Conservation (phyloP, 2,329 filamentous ascomycete species). For the Penicillium italicum region DNA sequence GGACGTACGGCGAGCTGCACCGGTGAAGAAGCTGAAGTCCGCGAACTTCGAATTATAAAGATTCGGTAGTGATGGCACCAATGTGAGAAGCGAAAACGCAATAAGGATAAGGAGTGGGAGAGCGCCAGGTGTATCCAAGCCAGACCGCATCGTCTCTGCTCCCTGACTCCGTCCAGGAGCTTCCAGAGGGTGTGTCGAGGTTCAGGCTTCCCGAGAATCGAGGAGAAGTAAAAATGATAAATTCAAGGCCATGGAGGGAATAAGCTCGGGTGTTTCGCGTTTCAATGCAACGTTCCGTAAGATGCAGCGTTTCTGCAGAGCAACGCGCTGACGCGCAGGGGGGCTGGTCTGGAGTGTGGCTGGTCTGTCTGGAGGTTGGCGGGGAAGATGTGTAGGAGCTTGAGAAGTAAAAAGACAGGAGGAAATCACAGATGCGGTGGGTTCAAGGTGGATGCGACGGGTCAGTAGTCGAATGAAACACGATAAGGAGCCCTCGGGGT, state of each 20-base stretch:
- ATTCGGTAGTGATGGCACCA: conserved; percentile 34
- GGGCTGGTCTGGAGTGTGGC: not conserved
- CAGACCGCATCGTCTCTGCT: conserved; percentile 46
- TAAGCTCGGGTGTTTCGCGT: not conserved
- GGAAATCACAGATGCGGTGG: not conserved
- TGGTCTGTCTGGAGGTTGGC: not conserved
- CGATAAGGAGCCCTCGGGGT: not conserved
- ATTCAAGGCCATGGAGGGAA: conserved; percentile 11
- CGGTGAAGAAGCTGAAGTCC: conserved; percentile 25
- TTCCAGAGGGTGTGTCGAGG: not conserved
- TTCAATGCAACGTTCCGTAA: conserved; percentile 2
- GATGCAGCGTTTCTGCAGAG: conserved; percentile 1
- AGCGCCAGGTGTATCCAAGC: conserved; percentile 33
- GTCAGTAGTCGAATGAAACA: not conserved
- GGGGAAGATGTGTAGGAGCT: no score
- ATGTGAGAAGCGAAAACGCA: conserved; percentile 33
- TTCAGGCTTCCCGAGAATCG: conserved; percentile 1
- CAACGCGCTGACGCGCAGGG: conserved; percentile 2
- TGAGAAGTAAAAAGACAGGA: not conserved
- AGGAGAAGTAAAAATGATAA: conserved; percentile 1
- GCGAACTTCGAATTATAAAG: conserved; percentile 29
- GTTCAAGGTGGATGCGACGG: not conserved
- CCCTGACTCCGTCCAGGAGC: conserved; percentile 57
- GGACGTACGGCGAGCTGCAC: conserved; percentile 28
- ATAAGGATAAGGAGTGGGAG: conserved; percentile 34